Percentiles rank a stretch among this genome's conserved stretches.
These are phyloP conservation scores for Apiospora kogelbergensis DNA, from an alignment of 2,329 filamentous ascomycete species.

Conservation along the genomic window DNA sequence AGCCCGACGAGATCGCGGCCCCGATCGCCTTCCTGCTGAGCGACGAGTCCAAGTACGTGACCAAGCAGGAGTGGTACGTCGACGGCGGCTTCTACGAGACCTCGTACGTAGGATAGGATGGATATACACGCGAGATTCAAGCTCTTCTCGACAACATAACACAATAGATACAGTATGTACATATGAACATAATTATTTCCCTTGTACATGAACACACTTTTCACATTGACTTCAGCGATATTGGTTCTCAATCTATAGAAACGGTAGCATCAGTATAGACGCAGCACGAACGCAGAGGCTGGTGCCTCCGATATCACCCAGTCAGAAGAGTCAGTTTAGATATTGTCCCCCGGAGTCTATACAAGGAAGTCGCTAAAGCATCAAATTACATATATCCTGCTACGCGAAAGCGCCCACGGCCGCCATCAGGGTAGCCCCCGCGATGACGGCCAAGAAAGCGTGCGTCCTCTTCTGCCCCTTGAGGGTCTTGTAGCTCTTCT, in stretches of 20 bases:
- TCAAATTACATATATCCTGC: not conserved
- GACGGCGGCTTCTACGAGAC: slow-evolving; percentile 26
- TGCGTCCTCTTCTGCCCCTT: slow-evolving; percentile 60
- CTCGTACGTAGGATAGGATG: not conserved
- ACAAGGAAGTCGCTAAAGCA: not conserved
- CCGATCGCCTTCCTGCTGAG: slow-evolving; percentile 29
- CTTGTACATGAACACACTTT: not conserved
- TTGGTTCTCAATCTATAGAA: too few species aligned
- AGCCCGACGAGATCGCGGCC: slow-evolving; percentile 29
- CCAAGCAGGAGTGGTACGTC: slow-evolving; percentile 20
- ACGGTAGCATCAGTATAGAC: too few species aligned
- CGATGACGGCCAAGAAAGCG: slow-evolving; percentile 63
- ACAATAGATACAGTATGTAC: not conserved
- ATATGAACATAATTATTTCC: too few species aligned
- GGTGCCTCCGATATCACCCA: too few species aligned
- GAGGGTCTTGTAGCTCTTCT: slow-evolving; percentile 70
- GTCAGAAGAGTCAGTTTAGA: not conserved
- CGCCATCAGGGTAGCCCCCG: slow-evolving; percentile 68
- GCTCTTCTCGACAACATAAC: not conserved
- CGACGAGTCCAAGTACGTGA: slow-evolving; percentile 31
- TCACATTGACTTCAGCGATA: too few species aligned
- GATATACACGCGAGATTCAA: not conserved
- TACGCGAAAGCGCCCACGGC: slow-evolving; percentile 72
- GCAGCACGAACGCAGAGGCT: not conserved
- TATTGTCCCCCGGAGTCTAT: not conserved